A percentile compares a stretch with the other conserved stretches of the same genome.
These are phyloP conservation scores for Xylaria venustula DNA, from an alignment of 495 filamentous ascomycete species.

Conservation along the genomic window DNA sequence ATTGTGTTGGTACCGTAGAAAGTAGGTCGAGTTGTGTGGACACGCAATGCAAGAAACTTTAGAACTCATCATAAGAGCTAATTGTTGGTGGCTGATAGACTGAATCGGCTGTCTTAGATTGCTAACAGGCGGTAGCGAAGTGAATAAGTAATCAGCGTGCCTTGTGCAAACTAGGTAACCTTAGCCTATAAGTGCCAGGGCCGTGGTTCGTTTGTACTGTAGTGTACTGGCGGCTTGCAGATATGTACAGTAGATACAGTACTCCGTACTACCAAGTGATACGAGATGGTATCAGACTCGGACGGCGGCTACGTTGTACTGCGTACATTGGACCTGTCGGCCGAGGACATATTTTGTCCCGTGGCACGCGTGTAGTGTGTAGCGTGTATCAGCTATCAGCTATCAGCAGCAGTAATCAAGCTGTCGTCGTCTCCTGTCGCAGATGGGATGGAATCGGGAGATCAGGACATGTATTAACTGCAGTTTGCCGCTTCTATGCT, in stretches of 20 bases:
- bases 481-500: background rate
- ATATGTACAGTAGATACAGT: too few species aligned
- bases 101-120: background rate
- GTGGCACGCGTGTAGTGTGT: background rate
- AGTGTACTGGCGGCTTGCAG: too few species aligned
- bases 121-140: background rate
- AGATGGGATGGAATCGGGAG: background rate
- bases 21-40: background rate
- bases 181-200: background rate
- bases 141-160: background rate
- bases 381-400: too few species aligned
- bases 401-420: background rate
- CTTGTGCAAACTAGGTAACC: background rate
- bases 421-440: background rate
- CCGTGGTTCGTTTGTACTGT: background rate
- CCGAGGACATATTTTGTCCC: background rate
- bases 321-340: background rate
- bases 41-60: slow-evolving; percentile 2
- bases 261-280: background rate
- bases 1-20: background rate
- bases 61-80: background rate
- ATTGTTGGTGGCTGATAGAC: background rate
- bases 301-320: background rate
- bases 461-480: background rate
- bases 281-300: slow-evolving; percentile 2